Base-by-base conservation (phyloP, 1,284 basidiomycete genomes). In the Ganoderma sp. region DNA sequence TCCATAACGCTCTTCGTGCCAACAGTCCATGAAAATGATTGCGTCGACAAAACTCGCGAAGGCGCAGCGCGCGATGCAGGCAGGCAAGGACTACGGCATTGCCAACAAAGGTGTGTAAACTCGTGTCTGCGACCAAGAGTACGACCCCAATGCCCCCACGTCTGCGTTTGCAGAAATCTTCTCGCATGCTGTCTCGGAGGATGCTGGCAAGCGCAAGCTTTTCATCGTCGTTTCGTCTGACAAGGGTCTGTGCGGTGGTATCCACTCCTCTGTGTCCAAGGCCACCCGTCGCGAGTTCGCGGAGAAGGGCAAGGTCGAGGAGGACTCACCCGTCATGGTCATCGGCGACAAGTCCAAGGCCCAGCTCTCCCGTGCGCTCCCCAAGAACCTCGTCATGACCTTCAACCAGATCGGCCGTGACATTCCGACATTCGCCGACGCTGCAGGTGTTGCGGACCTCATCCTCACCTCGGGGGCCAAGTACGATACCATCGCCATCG, bases 191-290 rank as follows among this genome's bases (percentile, higher is more conserved):
- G 83, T 88, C 60, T 81, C 88, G 19, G 88, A 91, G 77, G 85
- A 86, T 67, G 80, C 87, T 14, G 81, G 85, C 42, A 85, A 88
- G 76, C 90, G 89, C 82, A 92, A 93, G 78, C 92, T 98, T 74
- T 95, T 97, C 85, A 82, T 99, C 74, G 94, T 97, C 81, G 82
- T 97, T 77, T 98, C 97, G 61, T 99, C 97, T 68, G 97, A 99
- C 90, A 97, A 98, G 86, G 97, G 98, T 84, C 94, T 99, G 69
- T 99, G 97, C 81, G 98, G 98, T 84, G 98, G 98, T 90, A 98
- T 99, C 79, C 97, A 99, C 87, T 99, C 97, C 54, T 96, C 95
- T 70, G 94, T 99, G 78, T 88, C 94, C 75, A 98, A 98, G 84
- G 87, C 89, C 64, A 93, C 95, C 69, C 94, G 94, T 75, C 87